Evolutionary conservation across 257 asterid species (phyloP), one percentile per base, ranked within the genome.

Genomic region (Coffea eugenioides): DNA sequence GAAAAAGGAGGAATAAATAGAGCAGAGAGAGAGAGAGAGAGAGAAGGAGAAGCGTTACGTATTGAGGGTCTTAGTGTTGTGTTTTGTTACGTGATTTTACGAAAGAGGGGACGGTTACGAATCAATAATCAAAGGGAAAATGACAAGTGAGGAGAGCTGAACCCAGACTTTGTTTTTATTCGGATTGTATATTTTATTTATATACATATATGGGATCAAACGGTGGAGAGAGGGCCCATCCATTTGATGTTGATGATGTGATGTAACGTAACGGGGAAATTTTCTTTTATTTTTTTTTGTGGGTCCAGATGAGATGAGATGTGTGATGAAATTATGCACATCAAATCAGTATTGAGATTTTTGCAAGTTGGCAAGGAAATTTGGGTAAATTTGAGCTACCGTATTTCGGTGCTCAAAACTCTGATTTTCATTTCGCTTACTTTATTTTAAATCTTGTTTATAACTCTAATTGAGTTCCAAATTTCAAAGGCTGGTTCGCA

Each of bases 161-260:
- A 57, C 82, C 70, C 13, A 31, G 76, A 81, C 45, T 23, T 61
- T 14, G 36, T 79, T 68, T 39, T 39, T 39, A 76, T 31, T 65
- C 31, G 43, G 69, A 9, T 71, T 74, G 80, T 78, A 16, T 82
- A 3, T 39, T 39, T 39, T 39, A 39, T 39, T 39, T 39, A 39
- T 39, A 31, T 39, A 39, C 43, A 39, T 39, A 31, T 31, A 31
- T 31, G 34, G 34, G 86, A 90, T 87, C 86, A 0, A 57, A 70
- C 88, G 88, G 87, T 70, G 72, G 71, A 87, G 68, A 84, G 1
- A 54, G 36, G 54, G 68, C 23, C 73, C n/a, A 43, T 1, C 34
- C 34, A 70, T 68, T 36, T 31, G 12, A 68, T 34, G 72, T 34
- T 27, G 23, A 14, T 3, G 48, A 34, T 67, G 71, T 15, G 48